A percentile compares a stretch with the other conserved stretches of the same genome.
These are phyloP conservation scores for Elsinoe ampelina DNA, from an alignment of 2,329 filamentous ascomycete species.

Conservation along the genomic window DNA sequence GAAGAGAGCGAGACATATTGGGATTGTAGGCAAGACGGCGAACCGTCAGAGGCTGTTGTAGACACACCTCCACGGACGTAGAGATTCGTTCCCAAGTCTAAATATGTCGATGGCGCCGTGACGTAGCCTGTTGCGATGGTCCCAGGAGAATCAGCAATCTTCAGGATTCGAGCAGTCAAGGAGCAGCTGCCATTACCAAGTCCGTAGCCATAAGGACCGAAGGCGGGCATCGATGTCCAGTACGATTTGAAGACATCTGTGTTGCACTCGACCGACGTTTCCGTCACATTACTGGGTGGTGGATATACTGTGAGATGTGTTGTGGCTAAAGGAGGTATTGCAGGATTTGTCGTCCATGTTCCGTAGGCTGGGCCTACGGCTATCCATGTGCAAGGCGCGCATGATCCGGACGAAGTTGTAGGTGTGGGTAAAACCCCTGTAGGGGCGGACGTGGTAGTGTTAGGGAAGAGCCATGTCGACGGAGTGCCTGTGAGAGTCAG, in stretches of 20 bases:
- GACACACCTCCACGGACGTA: not conserved
- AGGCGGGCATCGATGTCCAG: constrained; percentile 1
- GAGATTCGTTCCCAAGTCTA: constrained; percentile 1
- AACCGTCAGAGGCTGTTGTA: not conserved
- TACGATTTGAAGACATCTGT: constrained; percentile 6
- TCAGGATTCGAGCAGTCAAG: not conserved
- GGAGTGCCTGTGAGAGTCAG: not conserved
- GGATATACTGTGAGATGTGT: not conserved
- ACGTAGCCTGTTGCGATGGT: not conserved
- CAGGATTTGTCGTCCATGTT: not conserved
- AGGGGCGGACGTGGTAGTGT: not conserved
- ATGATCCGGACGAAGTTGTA: not conserved
- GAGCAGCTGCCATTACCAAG: not conserved
- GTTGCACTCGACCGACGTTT: not conserved
- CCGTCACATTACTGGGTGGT: not conserved
- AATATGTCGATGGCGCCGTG: not conserved
- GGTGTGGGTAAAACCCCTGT: not conserved
- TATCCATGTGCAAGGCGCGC: constrained; percentile 5
- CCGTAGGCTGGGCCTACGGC: constrained; percentile 2
- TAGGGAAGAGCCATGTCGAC: not conserved
- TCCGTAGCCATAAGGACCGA: constrained; percentile 3
- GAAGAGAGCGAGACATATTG: not conserved
- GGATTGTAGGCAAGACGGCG: not conserved
- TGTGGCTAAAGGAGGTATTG: not conserved
- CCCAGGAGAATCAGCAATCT: not conserved